These are phyloP conservation scores for Chrysopogon serrulatus DNA, from an alignment of 176 grass and related monocot species.

Conservation along the genomic window DNA sequence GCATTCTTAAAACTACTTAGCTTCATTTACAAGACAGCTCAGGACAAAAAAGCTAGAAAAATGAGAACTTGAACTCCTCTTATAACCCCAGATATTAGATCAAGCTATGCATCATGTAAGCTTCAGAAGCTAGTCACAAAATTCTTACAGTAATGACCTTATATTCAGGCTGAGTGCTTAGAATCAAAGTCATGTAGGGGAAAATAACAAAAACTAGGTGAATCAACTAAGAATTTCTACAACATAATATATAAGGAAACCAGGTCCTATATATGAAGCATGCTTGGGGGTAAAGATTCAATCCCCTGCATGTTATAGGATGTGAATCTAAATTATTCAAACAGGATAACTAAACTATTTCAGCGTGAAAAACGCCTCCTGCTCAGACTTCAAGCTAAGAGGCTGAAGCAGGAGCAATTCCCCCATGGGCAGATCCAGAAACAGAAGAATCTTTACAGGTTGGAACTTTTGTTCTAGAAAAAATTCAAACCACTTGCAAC, in stretches of 20 bases:
- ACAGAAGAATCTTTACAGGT: neutral
- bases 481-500: slow-evolving; percentile 6
- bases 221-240: slow-evolving; percentile 1
- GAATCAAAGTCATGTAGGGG: neutral
- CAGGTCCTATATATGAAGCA: neutral
- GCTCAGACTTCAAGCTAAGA: neutral
- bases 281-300: neutral
- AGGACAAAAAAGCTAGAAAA: neutral
- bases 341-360: neutral
- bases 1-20: neutral
- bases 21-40: neutral
- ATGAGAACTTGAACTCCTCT: neutral
- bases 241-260: neutral
- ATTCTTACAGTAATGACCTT: neutral
- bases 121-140: neutral
- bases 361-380: neutral
- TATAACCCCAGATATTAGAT: neutral
- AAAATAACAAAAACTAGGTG: neutral
- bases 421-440: neutral
- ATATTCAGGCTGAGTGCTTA: neutral
- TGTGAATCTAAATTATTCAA: neutral
- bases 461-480: neutral
- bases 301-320: neutral
- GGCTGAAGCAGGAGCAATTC: neutral
- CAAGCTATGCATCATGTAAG: neutral